Conservation (phyloP, 805 yeast genomes). For the Cyberlindnera saturnus region DNA sequence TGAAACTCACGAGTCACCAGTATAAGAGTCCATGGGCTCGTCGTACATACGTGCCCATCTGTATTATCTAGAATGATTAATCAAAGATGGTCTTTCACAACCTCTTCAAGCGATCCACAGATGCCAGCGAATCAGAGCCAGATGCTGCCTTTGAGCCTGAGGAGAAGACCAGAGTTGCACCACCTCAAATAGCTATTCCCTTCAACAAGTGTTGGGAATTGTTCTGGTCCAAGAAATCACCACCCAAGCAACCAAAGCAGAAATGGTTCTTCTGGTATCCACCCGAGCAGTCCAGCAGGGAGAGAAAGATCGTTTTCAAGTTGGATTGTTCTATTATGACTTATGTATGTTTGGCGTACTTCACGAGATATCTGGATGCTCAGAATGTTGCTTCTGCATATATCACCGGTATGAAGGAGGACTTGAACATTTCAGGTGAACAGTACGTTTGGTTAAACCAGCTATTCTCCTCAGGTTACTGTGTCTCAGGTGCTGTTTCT, state of each 20-base stretch:
- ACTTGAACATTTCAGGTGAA: constrained; percentile 44
- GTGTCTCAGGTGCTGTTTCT: constrained; percentile 1
- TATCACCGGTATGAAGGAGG: constrained; percentile 50
- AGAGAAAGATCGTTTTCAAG: constrained; percentile 14
- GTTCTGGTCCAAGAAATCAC: neutral
- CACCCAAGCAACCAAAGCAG: neutral
- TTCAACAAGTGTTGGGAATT: neutral
- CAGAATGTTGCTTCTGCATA: constrained; percentile 42
- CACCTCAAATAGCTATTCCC: neutral
- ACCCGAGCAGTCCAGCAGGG: constrained; percentile 10
- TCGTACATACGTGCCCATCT: too few relatives aligned
- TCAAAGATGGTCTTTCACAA: too few relatives aligned
- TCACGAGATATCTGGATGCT: constrained; percentile 14
- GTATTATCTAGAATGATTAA: too few relatives aligned
- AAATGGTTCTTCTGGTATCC: neutral
- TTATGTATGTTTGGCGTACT: constrained; percentile 15
- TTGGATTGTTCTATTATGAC: constrained; percentile 13
- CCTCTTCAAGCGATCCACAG: too few relatives aligned
- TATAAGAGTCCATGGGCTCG: too few relatives aligned
- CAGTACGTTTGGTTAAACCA: constrained; percentile 21
- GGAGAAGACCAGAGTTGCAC: too few relatives aligned
- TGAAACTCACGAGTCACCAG: too few relatives aligned
- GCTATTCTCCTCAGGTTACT: constrained; percentile 4
- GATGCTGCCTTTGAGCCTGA: too few relatives aligned
- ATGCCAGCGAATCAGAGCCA: too few relatives aligned